Evolutionary conservation across 805 yeast genomes (phyloP).

Genomic region (Lipomyces kockii): DNA sequence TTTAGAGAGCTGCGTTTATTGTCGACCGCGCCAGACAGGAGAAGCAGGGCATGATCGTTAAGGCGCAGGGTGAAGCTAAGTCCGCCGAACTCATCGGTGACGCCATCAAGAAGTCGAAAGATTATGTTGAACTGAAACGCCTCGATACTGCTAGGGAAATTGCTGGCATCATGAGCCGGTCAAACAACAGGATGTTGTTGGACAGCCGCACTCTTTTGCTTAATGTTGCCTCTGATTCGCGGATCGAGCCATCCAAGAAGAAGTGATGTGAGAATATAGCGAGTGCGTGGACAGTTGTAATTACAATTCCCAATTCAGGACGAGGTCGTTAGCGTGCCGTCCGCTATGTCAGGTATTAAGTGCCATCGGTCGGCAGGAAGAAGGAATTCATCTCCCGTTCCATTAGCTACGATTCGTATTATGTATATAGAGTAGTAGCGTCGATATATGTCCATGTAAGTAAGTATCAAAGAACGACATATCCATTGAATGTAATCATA

Average conservation of each 20-base stretch:
- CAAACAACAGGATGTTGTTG: conserved; percentile 89
- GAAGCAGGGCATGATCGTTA: conserved; percentile 94
- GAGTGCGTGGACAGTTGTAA: not conserved
- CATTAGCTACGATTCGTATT: not conserved
- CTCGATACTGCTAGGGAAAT: conserved; percentile 97
- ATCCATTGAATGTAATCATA: not conserved
- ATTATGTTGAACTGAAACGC: conserved; percentile 94
- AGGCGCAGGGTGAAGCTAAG: conserved; percentile 94
- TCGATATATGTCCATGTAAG: not conserved
- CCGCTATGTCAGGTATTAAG: not conserved
- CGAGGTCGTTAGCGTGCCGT: not conserved
- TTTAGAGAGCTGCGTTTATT: conserved; percentile 82
- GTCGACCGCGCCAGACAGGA: conserved; percentile 98
- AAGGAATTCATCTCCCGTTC: not conserved
- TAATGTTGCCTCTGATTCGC: conserved; percentile 82
- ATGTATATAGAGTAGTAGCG: not conserved
- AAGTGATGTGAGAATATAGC: conserved; percentile 7
- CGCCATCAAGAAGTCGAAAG: conserved; percentile 94
- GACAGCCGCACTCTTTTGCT: conserved; percentile 91
- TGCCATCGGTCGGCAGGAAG: not conserved
- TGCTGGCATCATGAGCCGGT: conserved; percentile 78
- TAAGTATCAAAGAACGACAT: not conserved
- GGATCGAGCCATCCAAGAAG: conserved; percentile 45
- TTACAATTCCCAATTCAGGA: conserved; percentile 1
- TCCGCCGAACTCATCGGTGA: conserved; percentile 99